Conservation (phyloP, 1,139 yeast genomes). For the Geotrichum candidum region DNA sequence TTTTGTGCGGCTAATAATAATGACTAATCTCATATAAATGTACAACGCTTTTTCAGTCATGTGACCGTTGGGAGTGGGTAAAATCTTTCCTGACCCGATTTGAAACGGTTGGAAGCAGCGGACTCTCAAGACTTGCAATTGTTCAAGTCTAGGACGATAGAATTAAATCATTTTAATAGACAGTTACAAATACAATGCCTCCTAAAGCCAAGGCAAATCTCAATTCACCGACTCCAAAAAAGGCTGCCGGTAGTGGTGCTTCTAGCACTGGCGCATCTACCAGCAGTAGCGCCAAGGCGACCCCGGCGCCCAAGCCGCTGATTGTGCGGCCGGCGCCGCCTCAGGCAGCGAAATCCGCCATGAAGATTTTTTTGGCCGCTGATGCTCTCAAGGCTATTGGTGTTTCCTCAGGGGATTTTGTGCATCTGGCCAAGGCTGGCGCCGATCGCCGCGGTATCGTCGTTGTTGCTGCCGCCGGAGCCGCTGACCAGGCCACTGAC, state of each 20-base stretch:
- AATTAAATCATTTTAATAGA: neutral
- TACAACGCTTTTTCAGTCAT: too few species aligned
- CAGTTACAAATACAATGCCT: conserved; percentile 5
- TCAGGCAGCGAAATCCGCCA: conserved; percentile 25
- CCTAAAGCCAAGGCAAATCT: conserved; percentile 16
- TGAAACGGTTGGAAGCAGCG: too few species aligned
- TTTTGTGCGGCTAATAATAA: too few species aligned
- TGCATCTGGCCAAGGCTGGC: conserved; percentile 8
- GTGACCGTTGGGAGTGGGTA: too few species aligned
- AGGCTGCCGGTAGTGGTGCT: conserved; percentile 2
- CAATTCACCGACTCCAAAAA: conserved; percentile 10
- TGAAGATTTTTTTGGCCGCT: conserved; percentile 11
- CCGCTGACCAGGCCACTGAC: conserved; percentile 8
- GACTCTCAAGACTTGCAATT: too few species aligned
- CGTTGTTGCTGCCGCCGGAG: conserved; percentile 8
- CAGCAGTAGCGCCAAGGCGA: conserved; percentile 4
- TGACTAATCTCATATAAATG: too few species aligned
- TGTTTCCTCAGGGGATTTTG: conserved; percentile 10
- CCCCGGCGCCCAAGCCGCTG: conserved; percentile 16
- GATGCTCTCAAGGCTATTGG: conserved; percentile 12
- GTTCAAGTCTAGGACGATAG: neutral
- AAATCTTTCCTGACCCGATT: too few species aligned
- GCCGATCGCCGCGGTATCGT: conserved; percentile 17
- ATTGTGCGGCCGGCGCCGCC: conserved; percentile 24
- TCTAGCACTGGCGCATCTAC: neutral